These are phyloP conservation scores for Erigeron philadelphicus DNA, from an alignment of 140 eudicot species.

Conservation along the genomic window DNA sequence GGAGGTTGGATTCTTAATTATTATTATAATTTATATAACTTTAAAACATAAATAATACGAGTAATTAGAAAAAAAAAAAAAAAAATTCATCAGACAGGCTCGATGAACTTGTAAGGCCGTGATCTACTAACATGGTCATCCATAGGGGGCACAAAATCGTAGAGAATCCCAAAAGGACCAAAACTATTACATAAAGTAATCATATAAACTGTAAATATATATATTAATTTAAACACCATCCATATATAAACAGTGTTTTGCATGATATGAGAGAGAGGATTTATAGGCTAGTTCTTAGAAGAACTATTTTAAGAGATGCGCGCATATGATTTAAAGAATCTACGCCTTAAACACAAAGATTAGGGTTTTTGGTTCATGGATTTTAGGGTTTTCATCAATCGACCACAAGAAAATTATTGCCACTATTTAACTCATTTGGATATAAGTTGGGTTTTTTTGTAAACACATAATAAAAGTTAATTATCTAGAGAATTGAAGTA, in stretches of 20 bases:
- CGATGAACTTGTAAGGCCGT: constrained; percentile 22
- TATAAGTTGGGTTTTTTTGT: not conserved
- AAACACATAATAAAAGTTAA: not conserved
- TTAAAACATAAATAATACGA: not conserved
- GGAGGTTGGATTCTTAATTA: constrained; percentile 4
- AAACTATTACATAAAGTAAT: constrained; percentile 34
- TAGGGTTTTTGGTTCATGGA: constrained; percentile 34
- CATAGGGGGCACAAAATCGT: constrained; percentile 63
- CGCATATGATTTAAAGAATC: constrained; percentile 2
- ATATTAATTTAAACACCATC: constrained; percentile 29
- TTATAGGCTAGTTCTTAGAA: not conserved
- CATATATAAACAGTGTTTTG: constrained; percentile 44
- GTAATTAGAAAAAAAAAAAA: not conserved
- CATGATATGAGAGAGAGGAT: constrained; percentile 49
- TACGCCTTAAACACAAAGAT: constrained; percentile 1
- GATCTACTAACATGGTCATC: constrained; percentile 32
- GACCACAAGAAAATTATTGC: not conserved
- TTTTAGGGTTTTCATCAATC: constrained; percentile 32
- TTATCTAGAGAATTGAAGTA: constrained; percentile 1
- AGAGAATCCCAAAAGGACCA: constrained; percentile 56
- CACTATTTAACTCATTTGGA: constrained; percentile 8
- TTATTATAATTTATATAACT: not conserved
- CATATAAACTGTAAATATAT: constrained; percentile 24
- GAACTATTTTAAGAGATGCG: constrained; percentile 9
- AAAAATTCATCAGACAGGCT: constrained; percentile 29